Percentiles rank a stretch among this genome's conserved stretches.
These are phyloP conservation scores for Macrophomina pseudophaseolina DNA, from an alignment of 2,329 filamentous ascomycete genomes.

Conservation along the genomic window DNA sequence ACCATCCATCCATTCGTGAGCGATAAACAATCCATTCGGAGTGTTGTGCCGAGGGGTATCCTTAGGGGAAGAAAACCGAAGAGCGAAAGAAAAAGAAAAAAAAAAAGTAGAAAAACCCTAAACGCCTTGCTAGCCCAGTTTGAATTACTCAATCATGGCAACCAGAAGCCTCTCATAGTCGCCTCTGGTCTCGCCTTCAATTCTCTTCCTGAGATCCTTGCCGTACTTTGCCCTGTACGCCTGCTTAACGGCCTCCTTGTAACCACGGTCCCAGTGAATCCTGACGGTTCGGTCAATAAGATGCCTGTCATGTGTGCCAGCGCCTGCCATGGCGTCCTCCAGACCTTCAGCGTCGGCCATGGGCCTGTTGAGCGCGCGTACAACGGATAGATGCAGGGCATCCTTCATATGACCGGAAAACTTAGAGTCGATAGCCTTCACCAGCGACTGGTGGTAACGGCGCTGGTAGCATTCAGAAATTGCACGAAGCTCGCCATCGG, in stretches of 20 bases:
- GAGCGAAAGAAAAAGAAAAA: background rate
- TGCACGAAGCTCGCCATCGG: slow-evolving; percentile 82
- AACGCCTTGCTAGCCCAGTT: background rate
- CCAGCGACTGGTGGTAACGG: slow-evolving; percentile 71
- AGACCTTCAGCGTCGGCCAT: slow-evolving; percentile 81
- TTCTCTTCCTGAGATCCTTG: slow-evolving; percentile 69
- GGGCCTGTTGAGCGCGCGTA: slow-evolving; percentile 76
- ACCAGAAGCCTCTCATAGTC: slow-evolving; percentile 80
- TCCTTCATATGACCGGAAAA: slow-evolving; percentile 94
- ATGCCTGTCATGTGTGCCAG: slow-evolving; percentile 84
- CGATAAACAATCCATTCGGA: background rate
- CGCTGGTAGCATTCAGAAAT: slow-evolving; percentile 78
- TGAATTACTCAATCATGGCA: slow-evolving; percentile 57
- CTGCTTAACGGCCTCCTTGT: slow-evolving; percentile 76
- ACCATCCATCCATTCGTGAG: background rate
- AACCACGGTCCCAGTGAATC: slow-evolving; percentile 79
- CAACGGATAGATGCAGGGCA: slow-evolving; percentile 80
- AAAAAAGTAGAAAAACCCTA: background rate
- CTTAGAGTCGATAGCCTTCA: slow-evolving; percentile 76
- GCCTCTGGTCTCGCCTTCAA: slow-evolving; percentile 83
- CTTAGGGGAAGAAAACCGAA: background rate
- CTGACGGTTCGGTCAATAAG: slow-evolving; percentile 79
- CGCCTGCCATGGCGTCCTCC: slow-evolving; percentile 85
- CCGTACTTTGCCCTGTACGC: slow-evolving; percentile 77
- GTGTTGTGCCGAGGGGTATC: slow-evolving; percentile 1